phyloP scores from a whole-genome alignment of 179 eudicot genomes.

The Pouteria campechiana region DNA sequence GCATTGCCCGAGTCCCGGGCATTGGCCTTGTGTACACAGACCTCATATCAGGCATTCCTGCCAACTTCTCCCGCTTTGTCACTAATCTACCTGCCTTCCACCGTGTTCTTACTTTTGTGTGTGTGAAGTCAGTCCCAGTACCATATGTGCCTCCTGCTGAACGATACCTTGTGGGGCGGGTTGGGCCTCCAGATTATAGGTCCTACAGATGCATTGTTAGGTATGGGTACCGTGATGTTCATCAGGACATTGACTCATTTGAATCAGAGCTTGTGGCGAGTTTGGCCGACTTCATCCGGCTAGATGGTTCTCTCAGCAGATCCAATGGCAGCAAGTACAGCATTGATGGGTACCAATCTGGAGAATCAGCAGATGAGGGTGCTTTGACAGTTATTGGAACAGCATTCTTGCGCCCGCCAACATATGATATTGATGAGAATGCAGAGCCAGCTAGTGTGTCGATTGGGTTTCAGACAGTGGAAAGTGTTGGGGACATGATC shows the following conservation, averaged over 20 bases:
- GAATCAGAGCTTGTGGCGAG: slow-evolving; percentile 62
- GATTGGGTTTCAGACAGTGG: slow-evolving; percentile 39
- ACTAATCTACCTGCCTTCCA: slow-evolving; percentile 94
- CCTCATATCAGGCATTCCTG: slow-evolving; percentile 82
- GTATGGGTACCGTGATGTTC: slow-evolving; percentile 88
- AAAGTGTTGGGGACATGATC: slow-evolving; percentile 36
- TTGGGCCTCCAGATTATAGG: slow-evolving; percentile 69
- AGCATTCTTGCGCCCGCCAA: slow-evolving; percentile 22
- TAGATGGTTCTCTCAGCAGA: slow-evolving; percentile 17
- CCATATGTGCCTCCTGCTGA: slow-evolving; percentile 76
- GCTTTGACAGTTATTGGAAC: slow-evolving; percentile 56
- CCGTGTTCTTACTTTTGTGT: slow-evolving; percentile 63
- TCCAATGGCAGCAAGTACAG: slow-evolving; percentile 16
- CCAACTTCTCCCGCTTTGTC: slow-evolving; percentile 85
- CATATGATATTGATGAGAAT: slow-evolving; percentile 45
- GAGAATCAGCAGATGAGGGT: slow-evolving; percentile 26
- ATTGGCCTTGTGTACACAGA: slow-evolving; percentile 81
- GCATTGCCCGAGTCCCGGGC: slow-evolving; percentile 84
- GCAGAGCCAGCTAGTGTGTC: slow-evolving; percentile 66
- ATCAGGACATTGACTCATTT: slow-evolving; percentile 84
- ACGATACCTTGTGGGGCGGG: slow-evolving; percentile 76
- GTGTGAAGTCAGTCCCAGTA: slow-evolving; percentile 84
- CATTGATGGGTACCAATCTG: slow-evolving; percentile 12
- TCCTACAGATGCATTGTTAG: slow-evolving; percentile 87
- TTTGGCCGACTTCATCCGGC: slow-evolving; percentile 62